These are phyloP conservation scores for Hyparrhenia diplandra DNA, from an alignment of 176 grass and related monocot species.

Conservation along the genomic window DNA sequence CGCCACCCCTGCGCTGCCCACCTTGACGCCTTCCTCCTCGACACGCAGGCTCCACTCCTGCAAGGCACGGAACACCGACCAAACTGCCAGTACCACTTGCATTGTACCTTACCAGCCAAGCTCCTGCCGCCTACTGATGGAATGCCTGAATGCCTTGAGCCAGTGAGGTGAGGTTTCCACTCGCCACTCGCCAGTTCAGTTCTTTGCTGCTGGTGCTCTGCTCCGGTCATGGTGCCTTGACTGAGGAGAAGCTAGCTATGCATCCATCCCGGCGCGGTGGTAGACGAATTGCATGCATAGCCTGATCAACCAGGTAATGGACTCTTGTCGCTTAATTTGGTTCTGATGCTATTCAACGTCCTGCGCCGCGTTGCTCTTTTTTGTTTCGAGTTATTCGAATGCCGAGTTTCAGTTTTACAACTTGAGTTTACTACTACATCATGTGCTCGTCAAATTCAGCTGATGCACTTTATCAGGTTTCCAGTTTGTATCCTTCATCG, in stretches of 20 bases:
- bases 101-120: neutral
- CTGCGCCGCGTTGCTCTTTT: neutral
- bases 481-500: neutral
- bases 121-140: neutral
- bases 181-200: neutral
- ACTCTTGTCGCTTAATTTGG: neutral
- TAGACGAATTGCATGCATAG: neutral
- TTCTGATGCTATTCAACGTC: neutral
- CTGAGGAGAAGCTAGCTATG: neutral
- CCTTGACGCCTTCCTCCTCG: neutral
- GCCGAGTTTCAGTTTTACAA: neutral
- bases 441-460: neutral
- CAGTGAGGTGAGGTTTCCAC: neutral
- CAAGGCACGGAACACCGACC: neutral
- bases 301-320: neutral
- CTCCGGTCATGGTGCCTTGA: neutral
- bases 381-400: neutral
- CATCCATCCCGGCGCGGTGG: neutral
- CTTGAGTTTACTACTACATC: neutral
- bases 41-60: neutral
- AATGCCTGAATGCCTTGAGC: neutral
- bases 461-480: neutral
- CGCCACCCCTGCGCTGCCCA: slow-evolving; percentile 33
- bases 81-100: neutral
- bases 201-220: neutral